Percentiles rank a stretch among this genome's conserved stretches.
Evolutionary conservation across 768 basidiomycete genomes (phyloP).

Genomic region (Mycena vulgaris): DNA sequence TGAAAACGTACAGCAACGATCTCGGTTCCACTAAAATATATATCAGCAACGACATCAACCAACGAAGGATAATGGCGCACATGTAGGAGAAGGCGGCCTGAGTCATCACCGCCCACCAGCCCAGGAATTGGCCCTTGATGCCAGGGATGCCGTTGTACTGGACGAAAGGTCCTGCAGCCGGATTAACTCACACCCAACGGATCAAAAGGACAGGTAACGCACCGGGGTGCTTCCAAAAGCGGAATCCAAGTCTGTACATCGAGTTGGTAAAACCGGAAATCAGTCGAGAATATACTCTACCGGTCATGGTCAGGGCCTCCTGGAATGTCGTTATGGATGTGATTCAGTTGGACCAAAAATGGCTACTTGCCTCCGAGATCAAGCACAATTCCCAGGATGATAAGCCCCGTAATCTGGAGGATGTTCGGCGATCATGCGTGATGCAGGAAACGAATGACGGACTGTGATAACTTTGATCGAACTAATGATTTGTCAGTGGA

Average conservation of each 20-base stretch:
- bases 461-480: slow-evolving; percentile 91
- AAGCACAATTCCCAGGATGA: slow-evolving; percentile 80
- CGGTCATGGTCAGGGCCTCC: slow-evolving; percentile 89
- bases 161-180: slow-evolving; percentile 77
- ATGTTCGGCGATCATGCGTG: neutral
- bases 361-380: slow-evolving; percentile 77
- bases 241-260: slow-evolving; percentile 61
- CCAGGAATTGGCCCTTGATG: slow-evolving; percentile 80
- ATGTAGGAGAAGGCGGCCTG: slow-evolving; percentile 90
- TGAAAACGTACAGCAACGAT: slow-evolving; percentile 80
- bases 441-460: neutral
- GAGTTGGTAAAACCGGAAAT: slow-evolving; percentile 1
- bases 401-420: slow-evolving; percentile 71
- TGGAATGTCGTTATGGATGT: slow-evolving; percentile 31
- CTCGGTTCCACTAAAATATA: slow-evolving; percentile 82
- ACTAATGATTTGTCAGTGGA: slow-evolving; percentile 40
- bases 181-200: neutral
- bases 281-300: slow-evolving; percentile 52
- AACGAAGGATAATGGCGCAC: slow-evolving; percentile 29
- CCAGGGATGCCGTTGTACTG: slow-evolving; percentile 79
- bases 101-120: slow-evolving; percentile 75
- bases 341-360: neutral
- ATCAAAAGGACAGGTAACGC: neutral
- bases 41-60: neutral
- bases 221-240: slow-evolving; percentile 86